Conservation (phyloP, 352 stramenopile genomes). For the Phytophthora tubulina region DNA sequence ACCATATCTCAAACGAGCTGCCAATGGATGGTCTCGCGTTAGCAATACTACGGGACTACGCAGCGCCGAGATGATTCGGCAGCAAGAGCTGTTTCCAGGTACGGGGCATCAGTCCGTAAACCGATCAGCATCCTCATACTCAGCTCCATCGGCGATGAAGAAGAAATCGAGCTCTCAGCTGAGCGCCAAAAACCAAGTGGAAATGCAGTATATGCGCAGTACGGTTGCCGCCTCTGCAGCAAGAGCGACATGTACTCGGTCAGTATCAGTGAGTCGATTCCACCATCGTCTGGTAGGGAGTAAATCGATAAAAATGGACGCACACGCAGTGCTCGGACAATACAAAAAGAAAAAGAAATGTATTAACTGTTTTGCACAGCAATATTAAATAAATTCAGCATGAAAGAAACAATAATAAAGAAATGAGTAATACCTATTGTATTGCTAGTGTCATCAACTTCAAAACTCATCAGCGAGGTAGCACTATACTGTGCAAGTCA, state of each 20-base stretch:
- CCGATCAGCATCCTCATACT: constrained; percentile 19
- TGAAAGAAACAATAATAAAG: too few relatives aligned
- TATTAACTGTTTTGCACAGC: too few relatives aligned
- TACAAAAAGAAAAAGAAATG: too few relatives aligned
- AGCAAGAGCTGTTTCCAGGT: constrained; percentile 34
- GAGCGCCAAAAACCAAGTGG: constrained; percentile 50
- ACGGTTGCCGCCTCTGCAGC: constrained; percentile 30
- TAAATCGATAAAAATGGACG: constrained; percentile 30
- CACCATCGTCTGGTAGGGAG: constrained; percentile 19
- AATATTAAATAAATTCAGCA: too few relatives aligned
- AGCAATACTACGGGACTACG: constrained; percentile 35
- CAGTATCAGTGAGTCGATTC: constrained; percentile 12
- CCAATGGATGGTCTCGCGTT: constrained; percentile 17
- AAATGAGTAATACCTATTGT: too few relatives aligned
- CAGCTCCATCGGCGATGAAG: constrained; percentile 33
- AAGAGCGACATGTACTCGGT: constrained; percentile 18
- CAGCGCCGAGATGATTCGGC: constrained; percentile 54
- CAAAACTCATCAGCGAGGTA: too few relatives aligned
- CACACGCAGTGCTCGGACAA: too few relatives aligned
- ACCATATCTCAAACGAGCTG: constrained; percentile 12
- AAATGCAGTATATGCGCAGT: constrained; percentile 64
- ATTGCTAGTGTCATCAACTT: too few relatives aligned
- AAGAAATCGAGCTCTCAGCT: constrained; percentile 23
- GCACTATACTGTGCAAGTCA: too few relatives aligned
- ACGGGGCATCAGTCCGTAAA: constrained; percentile 5